Percentiles rank a stretch among this genome's conserved stretches.
Evolutionary conservation across 2,329 filamentous ascomycete species (phyloP).

Genomic region (Fusarium sororula): DNA sequence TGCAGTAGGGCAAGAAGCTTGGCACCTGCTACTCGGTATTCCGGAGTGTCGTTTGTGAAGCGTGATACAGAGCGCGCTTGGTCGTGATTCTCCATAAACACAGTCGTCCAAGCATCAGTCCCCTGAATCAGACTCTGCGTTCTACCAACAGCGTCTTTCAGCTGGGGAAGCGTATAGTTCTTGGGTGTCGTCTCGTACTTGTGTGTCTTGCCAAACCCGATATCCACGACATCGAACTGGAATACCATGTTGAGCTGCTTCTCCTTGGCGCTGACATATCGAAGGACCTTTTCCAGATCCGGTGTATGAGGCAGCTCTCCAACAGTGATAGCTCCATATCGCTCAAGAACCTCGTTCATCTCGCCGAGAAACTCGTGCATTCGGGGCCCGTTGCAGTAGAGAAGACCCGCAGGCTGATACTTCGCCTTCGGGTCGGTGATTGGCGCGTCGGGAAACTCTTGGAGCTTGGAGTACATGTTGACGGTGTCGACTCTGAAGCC

Average conservation of each 20-base stretch:
- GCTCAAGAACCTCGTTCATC: slow-evolving; percentile 68
- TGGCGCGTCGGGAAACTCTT: slow-evolving; percentile 66
- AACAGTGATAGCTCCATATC: slow-evolving; percentile 75
- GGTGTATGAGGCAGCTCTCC: slow-evolving; percentile 74
- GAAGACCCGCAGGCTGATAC: slow-evolving; percentile 62
- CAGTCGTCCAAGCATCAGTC: slow-evolving; percentile 69
- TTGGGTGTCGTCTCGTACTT: slow-evolving; percentile 60
- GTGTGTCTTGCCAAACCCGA: slow-evolving; percentile 62
- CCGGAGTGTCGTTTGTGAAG: slow-evolving; percentile 60
- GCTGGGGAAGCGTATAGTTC: slow-evolving; percentile 56
- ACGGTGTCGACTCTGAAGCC: slow-evolving; percentile 81
- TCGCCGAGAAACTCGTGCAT: slow-evolving; percentile 75
- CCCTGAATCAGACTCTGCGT: slow-evolving; percentile 63
- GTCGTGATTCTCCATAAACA: slow-evolving; percentile 74
- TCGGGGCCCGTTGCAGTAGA: slow-evolving; percentile 73
- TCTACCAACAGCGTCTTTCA: slow-evolving; percentile 58
- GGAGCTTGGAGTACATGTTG: slow-evolving; percentile 75
- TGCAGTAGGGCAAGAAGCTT: slow-evolving; percentile 69
- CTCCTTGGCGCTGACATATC: slow-evolving; percentile 66
- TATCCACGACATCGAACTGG: slow-evolving; percentile 71
- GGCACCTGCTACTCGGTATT: slow-evolving; percentile 58
- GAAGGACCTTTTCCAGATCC: slow-evolving; percentile 63
- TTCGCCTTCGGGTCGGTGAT: slow-evolving; percentile 56
- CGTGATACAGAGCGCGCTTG: slow-evolving; percentile 67
- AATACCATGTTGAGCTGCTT: slow-evolving; percentile 76